Percentiles rank a stretch among this genome's conserved stretches.
Conservation (phyloP, 1,139 yeast species). For the Suhomyces coccinellae region DNA sequence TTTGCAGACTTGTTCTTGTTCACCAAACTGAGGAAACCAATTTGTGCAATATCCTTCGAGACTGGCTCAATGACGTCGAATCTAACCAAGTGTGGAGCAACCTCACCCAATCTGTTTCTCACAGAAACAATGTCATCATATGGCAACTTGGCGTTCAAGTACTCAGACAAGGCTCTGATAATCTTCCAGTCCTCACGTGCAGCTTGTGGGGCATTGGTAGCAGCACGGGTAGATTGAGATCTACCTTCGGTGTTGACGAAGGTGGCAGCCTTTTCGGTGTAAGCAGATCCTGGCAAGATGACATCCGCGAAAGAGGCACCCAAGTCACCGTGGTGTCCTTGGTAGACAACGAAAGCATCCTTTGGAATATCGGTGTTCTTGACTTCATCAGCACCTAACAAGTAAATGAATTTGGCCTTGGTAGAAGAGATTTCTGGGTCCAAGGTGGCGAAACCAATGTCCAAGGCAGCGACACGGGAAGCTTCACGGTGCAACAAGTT, state of each 20-base stretch:
- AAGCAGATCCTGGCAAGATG: conserved; percentile 83
- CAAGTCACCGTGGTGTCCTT: conserved; percentile 90
- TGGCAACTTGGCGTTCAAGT: conserved; percentile 68
- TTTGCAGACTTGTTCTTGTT: conserved; percentile 40
- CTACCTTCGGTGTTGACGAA: conserved; percentile 91
- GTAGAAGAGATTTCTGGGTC: conserved; percentile 49
- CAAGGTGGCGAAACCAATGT: conserved; percentile 71
- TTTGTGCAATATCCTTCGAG: conserved; percentile 54
- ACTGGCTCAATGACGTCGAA: conserved; percentile 77
- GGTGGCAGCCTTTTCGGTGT: conserved; percentile 87
- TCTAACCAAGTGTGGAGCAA: conserved; percentile 80
- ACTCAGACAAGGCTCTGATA: conserved; percentile 80
- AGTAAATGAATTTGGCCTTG: conserved; percentile 73
- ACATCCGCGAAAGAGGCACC: conserved; percentile 92
- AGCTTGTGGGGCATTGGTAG: conserved; percentile 86
- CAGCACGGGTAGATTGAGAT: conserved; percentile 82
- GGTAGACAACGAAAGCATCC: conserved; percentile 87
- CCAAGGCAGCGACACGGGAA: conserved; percentile 82
- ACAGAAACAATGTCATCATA: conserved; percentile 74
- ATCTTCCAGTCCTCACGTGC: conserved; percentile 95
- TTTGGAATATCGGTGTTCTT: conserved; percentile 68
- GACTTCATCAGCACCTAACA: conserved; percentile 84
- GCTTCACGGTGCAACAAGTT: conserved; percentile 85
- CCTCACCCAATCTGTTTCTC: conserved; percentile 69
- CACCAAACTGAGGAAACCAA: conserved; percentile 56